Base-by-base conservation (phyloP, 2,329 filamentous ascomycete genomes). In the Pseudogymnoascus sp. region DNA sequence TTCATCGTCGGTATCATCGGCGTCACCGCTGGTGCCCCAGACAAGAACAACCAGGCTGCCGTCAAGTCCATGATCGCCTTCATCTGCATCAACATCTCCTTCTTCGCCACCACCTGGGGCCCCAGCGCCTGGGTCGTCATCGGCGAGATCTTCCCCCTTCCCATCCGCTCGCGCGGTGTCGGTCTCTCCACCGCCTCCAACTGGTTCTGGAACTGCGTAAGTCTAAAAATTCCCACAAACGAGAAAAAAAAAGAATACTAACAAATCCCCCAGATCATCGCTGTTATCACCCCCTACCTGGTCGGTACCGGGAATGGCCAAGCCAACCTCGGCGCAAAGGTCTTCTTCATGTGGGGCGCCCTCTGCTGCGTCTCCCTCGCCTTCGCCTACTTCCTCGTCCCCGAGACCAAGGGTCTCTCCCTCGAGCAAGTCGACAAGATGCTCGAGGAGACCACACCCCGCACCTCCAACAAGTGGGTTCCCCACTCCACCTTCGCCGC, bases 1-100 rank as follows among this genome's bases (percentile, higher is more conserved):
- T 95, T 95, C 82, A 80, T 96, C 73, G 89, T 95, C 64, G 92
- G 85, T 72, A 91, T 95, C 71, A 67, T 60, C 18, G 71, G 71
- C 45, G 67, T 69, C 18, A 68, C 68, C 34, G 80, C 83, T 70
- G 81, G 81, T 70, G 74, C 88, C 36, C 86, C 86, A 74, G 82
- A 83, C 40, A 80, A 83, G 70, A 60, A 62, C 18, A 76, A 77
- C 74, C 76, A 81, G 64, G 67, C 77, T 2, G 86, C 84, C 39
- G 80, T 83, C 70, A 81, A 82, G 69, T 85, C 87, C 62, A 87
- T 91, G 81, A 91, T 95, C 68, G 85, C 89, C 66, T 93, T 95
- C 78, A 93, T 93, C 73, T 87, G 86, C 79, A 87, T 96, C 80
- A 93, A 91, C 82, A 91, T 96, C 81, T 91, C 91, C 83, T 93